These are phyloP conservation scores for Moricandia moricandioides DNA, from an alignment of 345 rosid species.

Conservation along the genomic window DNA sequence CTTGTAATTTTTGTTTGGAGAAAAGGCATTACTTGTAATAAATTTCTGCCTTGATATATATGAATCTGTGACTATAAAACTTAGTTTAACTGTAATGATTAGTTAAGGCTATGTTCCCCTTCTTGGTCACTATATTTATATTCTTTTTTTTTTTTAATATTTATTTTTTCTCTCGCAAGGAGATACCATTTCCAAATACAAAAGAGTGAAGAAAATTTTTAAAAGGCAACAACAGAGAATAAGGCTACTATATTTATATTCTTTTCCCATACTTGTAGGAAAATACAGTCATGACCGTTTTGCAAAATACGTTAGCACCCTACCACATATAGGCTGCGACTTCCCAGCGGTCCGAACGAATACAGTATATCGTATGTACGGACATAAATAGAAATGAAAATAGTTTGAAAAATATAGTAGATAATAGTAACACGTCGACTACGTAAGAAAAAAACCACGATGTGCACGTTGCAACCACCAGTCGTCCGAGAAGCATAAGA, in stretches of 20 bases:
- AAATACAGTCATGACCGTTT: not conserved
- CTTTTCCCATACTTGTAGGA: not conserved
- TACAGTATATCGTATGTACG: conserved; percentile 15
- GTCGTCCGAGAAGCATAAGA: conserved; percentile 32
- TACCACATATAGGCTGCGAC: conserved; percentile 3
- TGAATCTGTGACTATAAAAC: not conserved
- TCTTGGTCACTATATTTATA: too few species aligned
- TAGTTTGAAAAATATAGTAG: not conserved
- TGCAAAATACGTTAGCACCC: not conserved
- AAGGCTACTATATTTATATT: not conserved
- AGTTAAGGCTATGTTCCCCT: not conserved
- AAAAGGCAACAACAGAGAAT: too few species aligned
- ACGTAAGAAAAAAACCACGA: not conserved
- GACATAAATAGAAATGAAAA: not conserved
- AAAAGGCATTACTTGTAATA: not conserved
- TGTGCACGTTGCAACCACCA: conserved; percentile 28
- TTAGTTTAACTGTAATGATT: too few species aligned
- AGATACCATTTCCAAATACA: too few species aligned
- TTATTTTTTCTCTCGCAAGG: too few species aligned
- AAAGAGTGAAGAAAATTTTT: too few species aligned
- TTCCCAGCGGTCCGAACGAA: not conserved
- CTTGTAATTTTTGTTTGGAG: too few species aligned
- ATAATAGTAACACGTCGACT: not conserved
- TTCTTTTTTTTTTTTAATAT: too few species aligned
- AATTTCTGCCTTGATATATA: not conserved